These are phyloP conservation scores for Cairneyella variabilis DNA, from an alignment of 495 filamentous ascomycete species.

Conservation along the genomic window DNA sequence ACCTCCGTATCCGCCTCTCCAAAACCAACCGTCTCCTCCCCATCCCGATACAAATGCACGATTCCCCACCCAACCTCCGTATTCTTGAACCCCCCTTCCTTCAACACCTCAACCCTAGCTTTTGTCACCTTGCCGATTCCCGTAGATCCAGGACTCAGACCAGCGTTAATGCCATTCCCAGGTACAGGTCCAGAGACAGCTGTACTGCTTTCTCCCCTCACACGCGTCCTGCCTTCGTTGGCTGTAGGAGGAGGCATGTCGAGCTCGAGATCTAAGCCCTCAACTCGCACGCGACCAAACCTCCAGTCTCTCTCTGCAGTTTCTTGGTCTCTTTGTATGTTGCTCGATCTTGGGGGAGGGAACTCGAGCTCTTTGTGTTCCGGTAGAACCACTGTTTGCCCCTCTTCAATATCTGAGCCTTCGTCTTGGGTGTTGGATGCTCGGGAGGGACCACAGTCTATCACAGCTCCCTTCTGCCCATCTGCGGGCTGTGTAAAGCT, in stretches of 20 bases:
- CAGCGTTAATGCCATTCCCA: conserved; percentile 17
- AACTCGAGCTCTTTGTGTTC: conserved; percentile 2
- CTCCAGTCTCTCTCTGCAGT: conserved; percentile 50
- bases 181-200: not conserved
- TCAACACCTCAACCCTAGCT: conserved; percentile 71
- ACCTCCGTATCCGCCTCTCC: conserved; percentile 33
- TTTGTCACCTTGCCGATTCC: conserved; percentile 48
- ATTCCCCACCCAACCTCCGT: conserved; percentile 88
- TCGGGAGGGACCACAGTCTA: conserved; percentile 21
- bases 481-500: not conserved
- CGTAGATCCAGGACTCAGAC: conserved; percentile 1
- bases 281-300: conserved; percentile 57
- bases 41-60: conserved; percentile 89
- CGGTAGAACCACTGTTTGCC: not conserved
- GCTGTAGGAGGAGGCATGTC: too few species aligned
- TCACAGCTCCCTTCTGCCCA: conserved; percentile 11
- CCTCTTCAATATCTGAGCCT: not conserved
- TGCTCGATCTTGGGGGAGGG: conserved; percentile 2
- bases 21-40: conserved; percentile 62
- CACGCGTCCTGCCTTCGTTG: too few species aligned
- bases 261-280: conserved; percentile 67
- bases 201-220: conserved; percentile 17
- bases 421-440: conserved; percentile 1
- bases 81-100: conserved; percentile 68
- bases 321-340: conserved; percentile 6